Base-by-base conservation (phyloP, 2,329 filamentous ascomycete genomes). In the Aspergillus ochraceoroseus region DNA sequence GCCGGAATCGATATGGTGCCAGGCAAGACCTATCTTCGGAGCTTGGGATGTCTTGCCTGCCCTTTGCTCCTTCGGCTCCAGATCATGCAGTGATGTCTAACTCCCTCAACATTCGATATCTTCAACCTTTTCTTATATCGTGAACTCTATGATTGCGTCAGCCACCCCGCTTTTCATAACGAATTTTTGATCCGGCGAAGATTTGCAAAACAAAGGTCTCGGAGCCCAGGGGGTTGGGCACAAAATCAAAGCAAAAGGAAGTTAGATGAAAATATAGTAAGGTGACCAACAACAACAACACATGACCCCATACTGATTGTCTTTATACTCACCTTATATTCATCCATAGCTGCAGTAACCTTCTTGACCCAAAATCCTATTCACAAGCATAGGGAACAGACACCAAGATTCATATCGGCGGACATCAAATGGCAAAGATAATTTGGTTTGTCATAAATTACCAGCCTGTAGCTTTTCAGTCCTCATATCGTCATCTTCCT, bases 1-100 rank as follows among this genome's bases (percentile, higher is more conserved):
- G 31, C 42, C 42, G 40, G 46, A 44, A 23, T 48, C 37, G 35
- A 47, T 42, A 43, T 54, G 40, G 47, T 32, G 51, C 38, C 27
- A 44, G 43, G 46, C 26, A 49, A 43, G 41, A 35, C 38, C 42
- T 38, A 43, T 38, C 28, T 18, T 35, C 30, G 12, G 26, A 37
- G 13, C 30, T 35, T 29, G 33, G 41, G 13, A 34, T 26, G 22
- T 42, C 26, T 35, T 32, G 36, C 37, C 19, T 28, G 35, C 32
- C 35, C 19, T 43, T 25, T 34, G 44, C 32, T 23, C 40, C 38
- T 27, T 33, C 29, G 17, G 20, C 31, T 30, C 35, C 42, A 45
- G 48, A 43, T 44, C 51, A 62, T 61, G 58, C 59, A 61, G 29
- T 56, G 57, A 46, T 62, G 58, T 63, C 58, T 55, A 59, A 63